Base-by-base conservation (phyloP, 1,284 basidiomycete species). In the Limonomyces culmigenus region DNA sequence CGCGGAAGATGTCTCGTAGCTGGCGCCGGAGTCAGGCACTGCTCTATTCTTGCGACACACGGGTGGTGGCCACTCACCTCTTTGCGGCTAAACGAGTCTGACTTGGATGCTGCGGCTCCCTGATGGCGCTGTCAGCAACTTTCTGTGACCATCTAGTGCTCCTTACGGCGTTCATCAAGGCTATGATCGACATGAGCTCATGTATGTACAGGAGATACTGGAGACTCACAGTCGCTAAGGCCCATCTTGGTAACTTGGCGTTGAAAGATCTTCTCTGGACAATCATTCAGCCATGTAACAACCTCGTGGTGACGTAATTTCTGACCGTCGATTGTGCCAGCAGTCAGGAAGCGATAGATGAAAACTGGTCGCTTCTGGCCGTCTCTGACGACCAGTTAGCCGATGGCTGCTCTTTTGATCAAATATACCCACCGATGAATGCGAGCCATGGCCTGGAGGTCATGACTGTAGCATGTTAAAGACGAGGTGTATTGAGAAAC, bases 181-280 rank as follows among this genome's bases (percentile, higher is more conserved):
- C n/a, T n/a, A n/a, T n/a, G n/a, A n/a, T 19, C 29, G 41, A 41
- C 43, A 33, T 44, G 15, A 36, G 16, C 25, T 31, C 27, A 19
- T 23, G 36, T 6, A 29, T 17, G 20, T 17, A 17, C 3, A 20
- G 16, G 32, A 32, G 37, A 21, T n/a, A 19, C n/a, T n/a, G 33
- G 25, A 8, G 32, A 61, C 77, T 59, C 46, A 86, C 86, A 84
- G 44, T 83, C 74, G 46, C 83, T 87, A 33, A 98, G 56, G 1
- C 88, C 92, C 12, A 89, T 69, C 56, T 98, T 98, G n/a, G 87
- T 96, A 17, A 97, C 74, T 55, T 97, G 93, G 34, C 95, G 70
- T 55, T 96, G 84, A 47, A 70, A 86, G 14, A 87, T 86, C 54
- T 87, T 87, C 54, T 87, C 80, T 81, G 44, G 27, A 41, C 23